phyloP scores from a whole-genome alignment of 2,329 filamentous ascomycete species.

The Xylariaceae sp. region DNA sequence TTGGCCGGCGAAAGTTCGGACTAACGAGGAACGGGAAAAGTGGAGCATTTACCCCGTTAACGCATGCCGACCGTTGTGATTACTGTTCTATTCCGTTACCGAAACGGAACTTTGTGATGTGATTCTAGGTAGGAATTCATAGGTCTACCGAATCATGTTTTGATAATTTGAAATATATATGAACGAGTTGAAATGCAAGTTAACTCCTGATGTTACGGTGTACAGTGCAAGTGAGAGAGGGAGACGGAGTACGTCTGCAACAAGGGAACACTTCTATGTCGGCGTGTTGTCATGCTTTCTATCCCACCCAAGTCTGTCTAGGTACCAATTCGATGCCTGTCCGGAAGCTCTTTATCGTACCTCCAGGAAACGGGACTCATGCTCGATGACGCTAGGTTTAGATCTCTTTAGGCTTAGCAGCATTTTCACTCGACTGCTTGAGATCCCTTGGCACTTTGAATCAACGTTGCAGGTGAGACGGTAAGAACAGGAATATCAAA shows the following conservation, averaged over 20 bases:
- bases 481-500: background rate
- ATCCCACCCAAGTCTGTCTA: too few relatives aligned
- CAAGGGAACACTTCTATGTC: background rate
- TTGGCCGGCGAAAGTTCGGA: slow-evolving; percentile 22
- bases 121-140: too few relatives aligned
- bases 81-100: too few relatives aligned
- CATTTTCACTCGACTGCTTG: background rate
- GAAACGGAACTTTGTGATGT: too few relatives aligned
- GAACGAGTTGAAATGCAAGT: background rate
- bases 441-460: background rate
- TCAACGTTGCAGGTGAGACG: background rate
- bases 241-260: background rate
- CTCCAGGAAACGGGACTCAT: background rate
- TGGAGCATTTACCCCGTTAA: slow-evolving; percentile 1
- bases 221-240: background rate
- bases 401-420: background rate
- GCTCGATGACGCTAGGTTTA: background rate
- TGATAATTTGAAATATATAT: too few relatives aligned
- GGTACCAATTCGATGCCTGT: background rate
- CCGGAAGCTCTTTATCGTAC: background rate
- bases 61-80: background rate
- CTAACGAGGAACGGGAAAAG: slow-evolving; percentile 12
- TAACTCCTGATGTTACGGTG: background rate
- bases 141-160: too few relatives aligned
- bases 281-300: background rate